Percentiles rank a stretch among this genome's conserved stretches.
Evolutionary conservation across 371 early-diverging fungal genomes (phyloP).

Genomic region (Syncephalis fuscata): DNA sequence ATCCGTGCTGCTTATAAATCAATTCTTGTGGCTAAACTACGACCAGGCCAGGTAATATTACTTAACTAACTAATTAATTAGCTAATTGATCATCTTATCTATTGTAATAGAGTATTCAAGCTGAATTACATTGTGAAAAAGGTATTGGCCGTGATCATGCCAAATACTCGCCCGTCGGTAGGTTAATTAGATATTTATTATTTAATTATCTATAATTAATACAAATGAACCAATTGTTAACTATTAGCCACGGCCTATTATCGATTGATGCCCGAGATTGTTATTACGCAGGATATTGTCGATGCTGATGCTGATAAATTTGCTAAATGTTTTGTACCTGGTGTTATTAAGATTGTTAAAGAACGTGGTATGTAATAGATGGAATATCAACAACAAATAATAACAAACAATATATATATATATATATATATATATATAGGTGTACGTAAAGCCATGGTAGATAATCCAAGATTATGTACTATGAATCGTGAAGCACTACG

Average conservation of each 20-base stretch:
- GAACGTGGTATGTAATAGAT: slow-evolving; percentile 25
- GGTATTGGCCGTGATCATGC: slow-evolving; percentile 95
- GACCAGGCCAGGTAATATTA: slow-evolving; percentile 87
- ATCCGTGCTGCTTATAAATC: slow-evolving; percentile 69
- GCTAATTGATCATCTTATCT: background rate
- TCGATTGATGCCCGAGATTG: slow-evolving; percentile 86
- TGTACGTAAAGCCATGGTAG: slow-evolving; percentile 62
- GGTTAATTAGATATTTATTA: slow-evolving; percentile 5
- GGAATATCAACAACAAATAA: background rate
- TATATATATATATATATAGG: too few species aligned
- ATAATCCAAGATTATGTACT: slow-evolving; percentile 88
- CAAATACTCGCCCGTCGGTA: slow-evolving; percentile 94
- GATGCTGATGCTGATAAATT: slow-evolving; percentile 83
- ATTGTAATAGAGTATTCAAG: slow-evolving; percentile 30
- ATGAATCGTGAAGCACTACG: slow-evolving; percentile 93
- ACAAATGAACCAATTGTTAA: too few species aligned
- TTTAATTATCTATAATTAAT: background rate
- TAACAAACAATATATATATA: too few species aligned
- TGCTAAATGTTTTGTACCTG: slow-evolving; percentile 76
- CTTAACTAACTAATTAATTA: slow-evolving; percentile 9
- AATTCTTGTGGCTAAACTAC: slow-evolving; percentile 88
- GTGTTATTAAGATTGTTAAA: slow-evolving; percentile 70
- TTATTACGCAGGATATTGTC: slow-evolving; percentile 65
- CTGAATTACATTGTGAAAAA: slow-evolving; percentile 83
- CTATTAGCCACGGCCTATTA: slow-evolving; percentile 91